Base-by-base conservation (phyloP, 345 rosid species). In the Leavenworthia alabamica region DNA sequence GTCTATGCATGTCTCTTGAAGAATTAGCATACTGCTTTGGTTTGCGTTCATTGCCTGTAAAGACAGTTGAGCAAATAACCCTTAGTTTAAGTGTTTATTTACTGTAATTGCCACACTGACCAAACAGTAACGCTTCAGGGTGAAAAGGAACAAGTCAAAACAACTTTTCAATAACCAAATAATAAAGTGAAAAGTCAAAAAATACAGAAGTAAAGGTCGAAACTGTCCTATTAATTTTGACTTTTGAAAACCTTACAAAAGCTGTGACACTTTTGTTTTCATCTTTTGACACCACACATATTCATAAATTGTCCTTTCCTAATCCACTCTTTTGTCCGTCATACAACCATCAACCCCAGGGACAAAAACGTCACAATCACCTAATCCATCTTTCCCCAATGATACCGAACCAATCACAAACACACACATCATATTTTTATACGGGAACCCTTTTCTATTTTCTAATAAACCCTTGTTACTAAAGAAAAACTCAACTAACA, bases 1-100 rank as follows among this genome's bases (percentile, higher is more conserved):
- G 70, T 80, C 83, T 12, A 70, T 75, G 75, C 87, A 77, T 8
- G 90, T 82, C 72, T 84, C 90, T 50, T 84, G 90, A 11, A 84
- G 78, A 4, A 82, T 82, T n/a, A 84, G 63, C 87, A 84, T 82
- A 61, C 79, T 80, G 57, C 81, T 84, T 72, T 82, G 80, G 42
- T 72, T 84, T 7, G 82, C 65, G 51, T 73, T 82, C 71, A 82
- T 73, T 8, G 85, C 70, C 90, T 84, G 6, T 54, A 36, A n/a
- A 35, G 29, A 31, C 2, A 9, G 11, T 37, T 6, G 12, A 12
- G 7, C 32, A 26, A 24, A 28, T 8, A 56, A 40, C 32, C 54
- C 61, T 60, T 22, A 16, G n/a, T 36, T 26, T 15, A 3, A 6
- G 0, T n/a, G n/a, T 2, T 48, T 15, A 66, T 24, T 60, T 53